These are phyloP conservation scores for Pugionium dolabratum DNA, from an alignment of 345 rosid species.

Conservation along the genomic window DNA sequence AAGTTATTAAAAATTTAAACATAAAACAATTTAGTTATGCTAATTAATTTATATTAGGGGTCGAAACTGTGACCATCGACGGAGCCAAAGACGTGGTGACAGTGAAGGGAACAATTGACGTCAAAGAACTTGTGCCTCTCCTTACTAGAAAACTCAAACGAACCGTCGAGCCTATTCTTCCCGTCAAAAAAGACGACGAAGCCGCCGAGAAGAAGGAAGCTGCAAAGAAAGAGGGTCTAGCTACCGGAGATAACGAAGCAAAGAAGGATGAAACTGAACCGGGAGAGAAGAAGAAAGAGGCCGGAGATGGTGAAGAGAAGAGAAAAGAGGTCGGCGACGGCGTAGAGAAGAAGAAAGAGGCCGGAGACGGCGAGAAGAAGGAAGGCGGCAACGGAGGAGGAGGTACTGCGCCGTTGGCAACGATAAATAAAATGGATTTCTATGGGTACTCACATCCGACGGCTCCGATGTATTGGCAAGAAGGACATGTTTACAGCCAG, in stretches of 20 bases:
- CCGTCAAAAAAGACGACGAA: slow-evolving; percentile 57
- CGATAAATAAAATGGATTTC: slow-evolving; percentile 55
- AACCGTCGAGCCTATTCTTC: slow-evolving; percentile 64
- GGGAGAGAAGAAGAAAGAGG: slow-evolving; percentile 51
- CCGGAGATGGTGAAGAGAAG: slow-evolving; percentile 35
- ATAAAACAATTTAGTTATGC: background rate
- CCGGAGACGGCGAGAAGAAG: slow-evolving; percentile 34
- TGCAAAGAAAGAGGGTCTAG: slow-evolving; percentile 39
- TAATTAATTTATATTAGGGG: slow-evolving; percentile 50
- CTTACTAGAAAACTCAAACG: slow-evolving; percentile 59
- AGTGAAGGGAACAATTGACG: slow-evolving; percentile 79
- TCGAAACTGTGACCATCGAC: slow-evolving; percentile 55
- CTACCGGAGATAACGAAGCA: slow-evolving; percentile 31
- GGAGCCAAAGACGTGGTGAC: slow-evolving; percentile 64
- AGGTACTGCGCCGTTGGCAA: slow-evolving; percentile 31
- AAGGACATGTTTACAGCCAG: slow-evolving; percentile 44
- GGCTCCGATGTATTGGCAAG: slow-evolving; percentile 54
- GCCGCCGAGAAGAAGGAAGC: slow-evolving; percentile 31
- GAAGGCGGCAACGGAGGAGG: slow-evolving; percentile 38
- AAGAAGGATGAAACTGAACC: slow-evolving; percentile 44
- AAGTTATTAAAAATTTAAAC: background rate
- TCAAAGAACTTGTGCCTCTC: slow-evolving; percentile 52
- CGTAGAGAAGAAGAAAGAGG: slow-evolving; percentile 32
- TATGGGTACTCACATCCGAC: slow-evolving; percentile 43
- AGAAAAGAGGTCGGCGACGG: slow-evolving; percentile 36